Base-by-base conservation (phyloP, 2,329 filamentous ascomycete genomes). In the Coniochaeta sp. region DNA sequence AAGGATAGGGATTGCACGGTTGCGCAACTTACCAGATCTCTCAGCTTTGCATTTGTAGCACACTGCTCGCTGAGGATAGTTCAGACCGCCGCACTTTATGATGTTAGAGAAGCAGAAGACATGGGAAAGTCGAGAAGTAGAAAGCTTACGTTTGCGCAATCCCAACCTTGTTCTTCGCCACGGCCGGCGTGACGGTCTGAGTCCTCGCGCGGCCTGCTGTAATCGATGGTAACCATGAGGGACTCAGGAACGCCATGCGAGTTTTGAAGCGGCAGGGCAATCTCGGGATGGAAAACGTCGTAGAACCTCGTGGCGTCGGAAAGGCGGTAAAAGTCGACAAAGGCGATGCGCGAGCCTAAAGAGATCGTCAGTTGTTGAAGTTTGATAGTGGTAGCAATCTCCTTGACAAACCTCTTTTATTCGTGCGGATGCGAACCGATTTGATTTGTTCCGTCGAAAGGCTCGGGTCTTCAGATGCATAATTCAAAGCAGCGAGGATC, bases 21-120 rank as follows among this genome's bases (percentile, higher is more conserved):
- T 6, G 26, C n/a, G 26, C 6, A 48, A 62, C 73, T 60, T 65
- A 81, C 79, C 74, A 53, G 74, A 73, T 60, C 73, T 72, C 16
- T 74, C 72, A 9, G 72, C 70, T 59, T 81, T 77, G 60, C 82
- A 85, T 42, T 78, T 74, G 60, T 79, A 83, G 60, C 82, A 85
- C 52, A 74, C 70, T 13, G 69, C 65, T 40, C 81, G 72, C 46
- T 75, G 74, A 5, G 79, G 70, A 57, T 78, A 85, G 59, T 85
- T 85, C 51, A 76, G 67, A 52, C 78, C 70, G 24, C 69, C 66
- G 62, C 79, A 82, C 80, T n/a, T 48, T 52, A 54, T 56, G 24
- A 16, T 12, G 26, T 22, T 27, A 22, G 52, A 57, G n/a, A 58
- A 6, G 5, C 12, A 26, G 18, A 42, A 6, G n/a, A n/a, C n/a